phyloP scores from a whole-genome alignment of 1,139 yeast species.

The Protomyces pachydermus region DNA sequence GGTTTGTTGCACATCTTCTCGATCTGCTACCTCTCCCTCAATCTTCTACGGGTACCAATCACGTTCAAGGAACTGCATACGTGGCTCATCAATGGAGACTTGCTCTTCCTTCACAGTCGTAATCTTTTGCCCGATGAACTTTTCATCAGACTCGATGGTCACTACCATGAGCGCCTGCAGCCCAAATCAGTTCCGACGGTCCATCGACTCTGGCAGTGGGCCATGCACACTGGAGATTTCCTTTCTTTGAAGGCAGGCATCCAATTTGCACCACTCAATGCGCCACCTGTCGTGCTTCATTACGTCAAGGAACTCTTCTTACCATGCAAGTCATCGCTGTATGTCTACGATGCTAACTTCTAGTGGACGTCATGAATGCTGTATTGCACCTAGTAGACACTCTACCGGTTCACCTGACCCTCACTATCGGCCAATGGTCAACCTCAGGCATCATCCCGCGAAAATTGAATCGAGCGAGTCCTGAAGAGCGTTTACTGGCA shows the following conservation, averaged over 20 bases:
- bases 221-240: slow-evolving; percentile 13
- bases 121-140: slow-evolving; percentile 1
- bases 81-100: slow-evolving; percentile 5
- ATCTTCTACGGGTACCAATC: slow-evolving; percentile 9
- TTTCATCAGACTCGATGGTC: neutral
- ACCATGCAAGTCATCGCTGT: slow-evolving; percentile 2
- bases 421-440: neutral
- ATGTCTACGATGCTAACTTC: neutral
- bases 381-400: neutral
- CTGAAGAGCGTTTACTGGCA: slow-evolving; percentile 10
- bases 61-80: slow-evolving; percentile 13
- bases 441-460: neutral
- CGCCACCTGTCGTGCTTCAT: slow-evolving; percentile 4
- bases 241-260: neutral
- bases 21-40: slow-evolving; percentile 2
- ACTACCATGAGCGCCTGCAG: slow-evolving; percentile 3
- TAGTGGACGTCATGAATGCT: slow-evolving; percentile 15
- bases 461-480: neutral
- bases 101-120: slow-evolving; percentile 10
- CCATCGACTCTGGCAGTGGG: slow-evolving; percentile 11
- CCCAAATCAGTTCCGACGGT: slow-evolving; percentile 7
- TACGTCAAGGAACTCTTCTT: slow-evolving; percentile 7
- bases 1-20: slow-evolving; percentile 6
- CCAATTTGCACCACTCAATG: slow-evolving; percentile 6
- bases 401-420: neutral